Base-by-base conservation (phyloP, 257 asterid genomes). In the Capsicum pubescens region DNA sequence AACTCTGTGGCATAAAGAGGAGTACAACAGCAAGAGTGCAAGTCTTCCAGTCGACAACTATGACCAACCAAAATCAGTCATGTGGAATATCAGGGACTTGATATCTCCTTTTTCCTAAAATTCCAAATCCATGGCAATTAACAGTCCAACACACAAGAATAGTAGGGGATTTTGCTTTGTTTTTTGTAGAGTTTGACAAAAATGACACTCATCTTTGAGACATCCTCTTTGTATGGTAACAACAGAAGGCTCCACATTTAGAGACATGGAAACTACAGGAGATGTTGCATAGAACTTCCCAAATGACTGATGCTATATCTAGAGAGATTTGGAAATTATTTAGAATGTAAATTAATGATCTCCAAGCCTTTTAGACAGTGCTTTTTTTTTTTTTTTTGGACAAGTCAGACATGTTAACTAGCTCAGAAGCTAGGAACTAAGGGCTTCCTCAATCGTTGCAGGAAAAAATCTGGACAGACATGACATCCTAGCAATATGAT, bases 81-180 rank as follows among this genome's bases (percentile, higher is more conserved):
- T 21, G 81, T 50, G 81, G 63, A 76, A 21, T 76, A 76, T 54
- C 63, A 76, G 14, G 15, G 81, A 52, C 14, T 52, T 12, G 57
- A 71, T 71, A 71, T 17, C 79, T 68, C 76, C 21, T 42, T 68
- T 68, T 52, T 71, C 17, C 36, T 44, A 35, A 44, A 71, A 69
- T 39, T 69, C 21, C 54, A 39, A 69, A 39, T 69, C 77, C 19
- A 69, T 26, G 9, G 77, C 26, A 69, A 39, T 32, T 26, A 16
- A 69, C 48, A 32, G 48, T 26, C 32, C 2, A 5, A 16, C 19
- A 71, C 36, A 2, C 9, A 4, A 44, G 79, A 71, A 70, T 17
- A 44, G 36, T 17, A 44, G 79, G 9, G 11, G 15, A 71, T 17
- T 71, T 44, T n/a, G 16, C 36, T 5, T 9, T 3, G 12, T 39